phyloP scores from a whole-genome alignment of 2,329 filamentous ascomycete genomes.

The Stagonosporopsis chrysanthemi region DNA sequence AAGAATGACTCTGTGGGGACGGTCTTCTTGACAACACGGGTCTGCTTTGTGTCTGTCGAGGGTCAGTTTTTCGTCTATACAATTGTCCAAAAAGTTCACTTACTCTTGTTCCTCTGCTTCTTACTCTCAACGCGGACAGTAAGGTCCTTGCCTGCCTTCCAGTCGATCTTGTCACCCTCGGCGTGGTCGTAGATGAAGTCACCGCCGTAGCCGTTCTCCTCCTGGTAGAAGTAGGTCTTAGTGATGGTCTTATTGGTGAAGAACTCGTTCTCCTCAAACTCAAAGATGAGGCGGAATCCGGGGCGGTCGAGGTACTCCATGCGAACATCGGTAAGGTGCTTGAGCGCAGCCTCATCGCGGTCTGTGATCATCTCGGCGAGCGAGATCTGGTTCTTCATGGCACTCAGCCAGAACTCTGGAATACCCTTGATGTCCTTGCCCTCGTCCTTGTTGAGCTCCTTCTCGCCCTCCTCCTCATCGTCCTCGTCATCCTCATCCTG shows the following conservation, averaged over 20 bases:
- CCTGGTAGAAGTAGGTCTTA: constrained; percentile 99
- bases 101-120: constrained; percentile 99
- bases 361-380: constrained; percentile 99
- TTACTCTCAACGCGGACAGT: constrained; percentile 97
- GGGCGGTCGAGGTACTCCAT: constrained; percentile 99
- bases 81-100: constrained; percentile 42
- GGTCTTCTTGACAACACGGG: constrained; percentile 97
- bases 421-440: constrained; percentile 74
- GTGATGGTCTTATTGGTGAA: constrained; percentile 97
- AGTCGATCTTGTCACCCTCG: constrained; percentile 97
- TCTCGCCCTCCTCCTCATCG: constrained; percentile 60
- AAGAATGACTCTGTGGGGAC: constrained; percentile 96
- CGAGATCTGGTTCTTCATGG: constrained; percentile 99
- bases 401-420: constrained; percentile 98
- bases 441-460: constrained; percentile 67
- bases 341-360: constrained; percentile 91
- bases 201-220: constrained; percentile 96
- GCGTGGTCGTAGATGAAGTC: constrained; percentile 99
- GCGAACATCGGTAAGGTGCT: constrained; percentile 87
- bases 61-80: constrained; percentile 23
- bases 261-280: constrained; percentile 93
- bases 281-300: constrained; percentile 97
- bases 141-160: constrained; percentile 91
- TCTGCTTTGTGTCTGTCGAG: constrained; percentile 91
- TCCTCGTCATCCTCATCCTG: constrained; percentile 73